These are phyloP conservation scores for Epichloe glyceriae DNA, from an alignment of 2,329 filamentous ascomycete species.

Conservation along the genomic window DNA sequence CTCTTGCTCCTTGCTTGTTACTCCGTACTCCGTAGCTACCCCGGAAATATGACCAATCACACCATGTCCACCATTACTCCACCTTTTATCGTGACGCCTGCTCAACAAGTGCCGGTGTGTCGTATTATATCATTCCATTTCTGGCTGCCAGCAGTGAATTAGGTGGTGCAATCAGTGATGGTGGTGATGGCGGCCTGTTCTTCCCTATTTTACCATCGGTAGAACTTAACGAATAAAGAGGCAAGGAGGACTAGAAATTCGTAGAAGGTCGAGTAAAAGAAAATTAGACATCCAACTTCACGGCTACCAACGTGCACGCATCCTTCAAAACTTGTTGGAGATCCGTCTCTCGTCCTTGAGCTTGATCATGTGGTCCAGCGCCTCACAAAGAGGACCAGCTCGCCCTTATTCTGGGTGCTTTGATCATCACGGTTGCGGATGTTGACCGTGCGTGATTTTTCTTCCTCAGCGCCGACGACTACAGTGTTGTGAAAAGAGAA, in stretches of 20 bases:
- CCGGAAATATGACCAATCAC: too few species aligned
- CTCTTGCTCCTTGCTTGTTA: too few species aligned
- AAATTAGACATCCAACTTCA: background rate
- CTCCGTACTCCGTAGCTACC: too few species aligned
- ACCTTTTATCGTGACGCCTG: too few species aligned
- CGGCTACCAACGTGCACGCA: background rate
- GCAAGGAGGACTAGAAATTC: background rate
- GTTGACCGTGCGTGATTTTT: slow-evolving; percentile 46
- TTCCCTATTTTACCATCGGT: background rate
- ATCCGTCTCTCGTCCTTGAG: slow-evolving; percentile 35
- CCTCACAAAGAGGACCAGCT: slow-evolving; percentile 44
- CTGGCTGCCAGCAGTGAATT: background rate
- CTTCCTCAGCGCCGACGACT: slow-evolving; percentile 52
- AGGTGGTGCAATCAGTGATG: too few species aligned
- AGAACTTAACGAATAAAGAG: background rate
- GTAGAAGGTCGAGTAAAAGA: background rate
- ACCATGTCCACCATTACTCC: too few species aligned
- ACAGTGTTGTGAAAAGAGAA: background rate
- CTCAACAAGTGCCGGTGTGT: too few species aligned
- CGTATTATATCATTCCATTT: background rate
- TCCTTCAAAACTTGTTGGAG: slow-evolving; percentile 21
- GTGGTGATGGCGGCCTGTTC: too few species aligned
- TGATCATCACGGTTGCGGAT: slow-evolving; percentile 52
- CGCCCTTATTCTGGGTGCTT: slow-evolving; percentile 46
- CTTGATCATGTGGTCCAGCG: slow-evolving; percentile 39